Percentiles rank a stretch among this genome's conserved stretches.
Conservation (phyloP, 108 stramenopile species). For the Cyclostephanos tholiformis region DNA sequence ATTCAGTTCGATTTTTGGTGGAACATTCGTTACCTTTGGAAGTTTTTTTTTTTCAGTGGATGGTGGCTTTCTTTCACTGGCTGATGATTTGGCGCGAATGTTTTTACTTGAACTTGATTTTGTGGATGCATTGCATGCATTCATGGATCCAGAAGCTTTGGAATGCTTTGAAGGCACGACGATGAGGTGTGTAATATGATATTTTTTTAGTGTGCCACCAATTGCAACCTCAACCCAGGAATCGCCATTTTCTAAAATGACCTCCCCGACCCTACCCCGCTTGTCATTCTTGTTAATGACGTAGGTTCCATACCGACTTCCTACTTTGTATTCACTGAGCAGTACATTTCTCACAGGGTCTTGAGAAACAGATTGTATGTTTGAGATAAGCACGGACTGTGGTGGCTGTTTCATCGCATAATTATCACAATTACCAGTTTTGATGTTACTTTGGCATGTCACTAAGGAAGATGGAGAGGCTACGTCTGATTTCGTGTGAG, state of each 20-base stretch:
- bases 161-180: constrained; percentile 30
- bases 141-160: constrained; percentile 6
- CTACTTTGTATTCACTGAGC: neutral
- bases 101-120: neutral
- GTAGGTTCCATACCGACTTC: constrained; percentile 6
- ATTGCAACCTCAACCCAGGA: constrained; percentile 38
- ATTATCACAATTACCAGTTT: neutral
- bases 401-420: neutral
- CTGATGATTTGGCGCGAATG: neutral
- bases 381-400: constrained; percentile 11
- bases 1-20: too few species aligned
- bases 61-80: neutral
- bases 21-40: neutral
- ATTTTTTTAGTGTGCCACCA: constrained; percentile 24
- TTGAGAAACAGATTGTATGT: neutral
- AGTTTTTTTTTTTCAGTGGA: neutral
- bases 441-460: neutral
- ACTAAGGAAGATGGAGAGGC: constrained; percentile 15
- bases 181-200: constrained; percentile 24
- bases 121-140: neutral
- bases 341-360: constrained; percentile 2
- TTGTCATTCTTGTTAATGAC: constrained; percentile 23
- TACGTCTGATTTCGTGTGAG: neutral
- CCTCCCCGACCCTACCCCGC: constrained; percentile 25
- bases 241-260: constrained; percentile 16